A percentile compares a stretch with the other conserved stretches of the same genome.
These are phyloP conservation scores for Petunia axillaris DNA, from an alignment of 257 asterid species.

Conservation along the genomic window DNA sequence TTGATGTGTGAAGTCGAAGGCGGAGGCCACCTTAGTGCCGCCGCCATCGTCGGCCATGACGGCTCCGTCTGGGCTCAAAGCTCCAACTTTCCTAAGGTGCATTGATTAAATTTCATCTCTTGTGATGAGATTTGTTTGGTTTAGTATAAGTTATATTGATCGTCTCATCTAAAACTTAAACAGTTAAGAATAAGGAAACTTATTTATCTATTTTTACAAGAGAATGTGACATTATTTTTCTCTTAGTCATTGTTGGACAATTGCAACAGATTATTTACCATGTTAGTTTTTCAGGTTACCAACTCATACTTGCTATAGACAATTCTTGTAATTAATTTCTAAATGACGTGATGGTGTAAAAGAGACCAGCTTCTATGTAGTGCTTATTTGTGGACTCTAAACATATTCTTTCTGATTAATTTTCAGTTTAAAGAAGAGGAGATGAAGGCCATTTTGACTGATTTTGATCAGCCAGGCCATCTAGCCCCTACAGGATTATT, in stretches of 20 bases:
- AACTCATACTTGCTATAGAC: too few species aligned
- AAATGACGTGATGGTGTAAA: too few species aligned
- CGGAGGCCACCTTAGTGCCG: slow-evolving; percentile 56
- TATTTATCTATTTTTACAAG: too few species aligned
- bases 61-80: slow-evolving; percentile 64
- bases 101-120: too few species aligned
- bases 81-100: slow-evolving; percentile 45
- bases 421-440: slow-evolving; percentile 61
- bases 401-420: too few species aligned
- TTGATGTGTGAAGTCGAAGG: slow-evolving; percentile 64
- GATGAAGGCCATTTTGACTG: slow-evolving; percentile 50
- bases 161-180: background rate
- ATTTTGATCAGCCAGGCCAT: slow-evolving; percentile 61
- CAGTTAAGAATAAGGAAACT: background rate
- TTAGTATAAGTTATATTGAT: too few species aligned
- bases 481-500: slow-evolving; percentile 73
- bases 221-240: background rate
- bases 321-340: too few species aligned
- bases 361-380: too few species aligned
- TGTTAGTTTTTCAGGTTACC: too few species aligned
- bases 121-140: too few species aligned
- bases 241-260: background rate
- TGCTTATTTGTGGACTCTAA: too few species aligned
- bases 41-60: slow-evolving; percentile 60
- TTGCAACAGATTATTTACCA: too few species aligned